Percentiles rank a stretch among this genome's conserved stretches.
These are phyloP conservation scores for Spongispora temasekensis DNA, from an alignment of 1,284 basidiomycete genomes.

Conservation along the genomic window DNA sequence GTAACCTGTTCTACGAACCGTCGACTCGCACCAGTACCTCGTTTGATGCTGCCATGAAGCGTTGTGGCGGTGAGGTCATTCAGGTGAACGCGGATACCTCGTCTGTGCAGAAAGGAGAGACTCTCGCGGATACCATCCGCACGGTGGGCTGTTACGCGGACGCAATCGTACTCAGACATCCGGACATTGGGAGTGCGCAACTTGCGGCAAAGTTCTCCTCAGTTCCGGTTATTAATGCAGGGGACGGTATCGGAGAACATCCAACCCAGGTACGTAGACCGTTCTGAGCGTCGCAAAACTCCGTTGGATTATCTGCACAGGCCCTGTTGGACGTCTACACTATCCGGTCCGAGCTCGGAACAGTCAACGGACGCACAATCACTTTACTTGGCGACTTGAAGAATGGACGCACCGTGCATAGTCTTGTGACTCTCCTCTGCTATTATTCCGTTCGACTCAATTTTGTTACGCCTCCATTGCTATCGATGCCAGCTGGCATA, in stretches of 20 bases:
- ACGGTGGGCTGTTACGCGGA: constrained; percentile 97
- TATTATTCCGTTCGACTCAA: constrained; percentile 95
- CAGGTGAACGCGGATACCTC: constrained; percentile 81
- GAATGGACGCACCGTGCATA: constrained; percentile 98
- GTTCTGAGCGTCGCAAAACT: not conserved
- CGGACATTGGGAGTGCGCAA: constrained; percentile 89
- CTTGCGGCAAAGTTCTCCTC: constrained; percentile 93
- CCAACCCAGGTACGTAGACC: constrained; percentile 78
- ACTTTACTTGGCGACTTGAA: constrained; percentile 97
- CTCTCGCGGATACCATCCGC: constrained; percentile 90
- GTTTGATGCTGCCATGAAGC: constrained; percentile 99
- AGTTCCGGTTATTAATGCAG: constrained; percentile 95
- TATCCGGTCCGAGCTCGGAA: constrained; percentile 97
- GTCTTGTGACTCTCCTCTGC: constrained; percentile 89
- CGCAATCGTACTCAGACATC: constrained; percentile 93
- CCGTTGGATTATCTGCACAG: constrained; percentile 38
- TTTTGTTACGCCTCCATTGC: constrained; percentile 91
- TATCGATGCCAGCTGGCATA: constrained; percentile 90
- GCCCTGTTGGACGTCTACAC: constrained; percentile 95
- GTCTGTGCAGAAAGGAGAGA: constrained; percentile 95
- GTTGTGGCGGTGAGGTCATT: constrained; percentile 95
- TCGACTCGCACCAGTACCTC: constrained; percentile 95
- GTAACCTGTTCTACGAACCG: constrained; percentile 97
- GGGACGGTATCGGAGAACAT: constrained; percentile 97
- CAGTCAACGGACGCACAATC: constrained; percentile 95